A percentile compares a stretch with the other conserved stretches of the same genome.
Evolutionary conservation across 768 basidiomycete genomes (phyloP).

Genomic region (Tubosaeta sp.): DNA sequence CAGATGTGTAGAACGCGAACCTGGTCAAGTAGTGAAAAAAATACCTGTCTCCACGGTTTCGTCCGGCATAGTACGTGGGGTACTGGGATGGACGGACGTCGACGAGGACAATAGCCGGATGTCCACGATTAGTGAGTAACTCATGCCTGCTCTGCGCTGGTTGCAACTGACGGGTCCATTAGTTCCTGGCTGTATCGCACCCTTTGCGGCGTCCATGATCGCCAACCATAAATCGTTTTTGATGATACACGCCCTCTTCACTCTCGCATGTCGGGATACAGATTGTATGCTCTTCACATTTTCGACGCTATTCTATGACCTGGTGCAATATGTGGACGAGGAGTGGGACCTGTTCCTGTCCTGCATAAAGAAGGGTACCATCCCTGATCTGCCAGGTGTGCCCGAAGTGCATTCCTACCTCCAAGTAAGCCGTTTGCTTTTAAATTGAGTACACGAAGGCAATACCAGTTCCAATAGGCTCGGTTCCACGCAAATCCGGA

Average conservation of each 20-base stretch:
- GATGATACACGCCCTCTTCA: too few species aligned
- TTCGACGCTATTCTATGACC: neutral
- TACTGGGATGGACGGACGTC: neutral
- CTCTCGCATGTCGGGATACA: too few species aligned
- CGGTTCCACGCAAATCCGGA: neutral
- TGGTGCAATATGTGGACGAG: conserved; percentile 1
- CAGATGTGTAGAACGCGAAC: neutral
- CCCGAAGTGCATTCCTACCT: conserved; percentile 1
- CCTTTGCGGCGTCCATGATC: conserved; percentile 2
- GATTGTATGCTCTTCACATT: too few species aligned
- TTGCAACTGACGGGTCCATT: neutral
- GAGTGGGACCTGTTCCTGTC: conserved; percentile 3
- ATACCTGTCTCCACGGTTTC: neutral
- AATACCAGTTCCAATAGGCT: neutral
- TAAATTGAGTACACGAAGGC: neutral
- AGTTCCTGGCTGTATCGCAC: conserved; percentile 1
- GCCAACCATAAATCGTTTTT: neutral
- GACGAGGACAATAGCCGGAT: conserved; percentile 2
- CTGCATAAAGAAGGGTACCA: neutral
- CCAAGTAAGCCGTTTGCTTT: neutral
- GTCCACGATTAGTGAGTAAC: neutral
- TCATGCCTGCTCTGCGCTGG: neutral
- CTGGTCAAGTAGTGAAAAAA: neutral
- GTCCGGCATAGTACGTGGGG: neutral
- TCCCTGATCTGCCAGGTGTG: conserved; percentile 8